Conservation (phyloP, 768 basidiomycete genomes). For the Mycena metata region DNA sequence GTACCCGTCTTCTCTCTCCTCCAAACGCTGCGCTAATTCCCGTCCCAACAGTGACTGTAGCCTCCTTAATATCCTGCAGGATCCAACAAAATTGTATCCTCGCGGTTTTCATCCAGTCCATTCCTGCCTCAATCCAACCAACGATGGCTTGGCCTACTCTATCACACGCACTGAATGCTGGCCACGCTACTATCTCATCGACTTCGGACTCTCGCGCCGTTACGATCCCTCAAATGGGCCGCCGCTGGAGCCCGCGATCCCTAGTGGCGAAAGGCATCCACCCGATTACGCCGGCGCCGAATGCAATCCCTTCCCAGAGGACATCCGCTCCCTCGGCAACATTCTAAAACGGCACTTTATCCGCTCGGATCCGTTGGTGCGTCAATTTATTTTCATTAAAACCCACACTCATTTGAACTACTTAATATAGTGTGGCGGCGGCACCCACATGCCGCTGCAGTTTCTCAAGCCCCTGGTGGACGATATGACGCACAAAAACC, state of each 20-base stretch:
- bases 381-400: not conserved
- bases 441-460: slow-evolving; percentile 37
- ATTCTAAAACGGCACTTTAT: slow-evolving; percentile 44
- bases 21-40: not conserved
- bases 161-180: slow-evolving; percentile 38
- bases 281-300: slow-evolving; percentile 46
- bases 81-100: slow-evolving; percentile 39
- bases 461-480: slow-evolving; percentile 46
- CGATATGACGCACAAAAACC: slow-evolving; percentile 47
- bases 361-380: slow-evolving; percentile 22
- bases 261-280: slow-evolving; percentile 34
- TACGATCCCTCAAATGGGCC: slow-evolving; percentile 34
- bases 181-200: slow-evolving; percentile 40
- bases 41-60: slow-evolving; percentile 32
- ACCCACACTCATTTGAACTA: not conserved
- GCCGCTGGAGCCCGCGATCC: slow-evolving; percentile 32
- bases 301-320: slow-evolving; percentile 50
- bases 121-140: slow-evolving; percentile 25
- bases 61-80: slow-evolving; percentile 40
- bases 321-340: slow-evolving; percentile 50
- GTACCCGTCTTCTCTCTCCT: slow-evolving; percentile 16
- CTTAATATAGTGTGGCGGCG: slow-evolving; percentile 15
- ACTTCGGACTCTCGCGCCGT: slow-evolving; percentile 39
- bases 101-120: slow-evolving; percentile 38
- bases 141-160: slow-evolving; percentile 29